A percentile compares a stretch with the other conserved stretches of the same genome.
phyloP scores from a whole-genome alignment of 768 basidiomycete genomes.

The Leccinellum rugosiceps region DNA sequence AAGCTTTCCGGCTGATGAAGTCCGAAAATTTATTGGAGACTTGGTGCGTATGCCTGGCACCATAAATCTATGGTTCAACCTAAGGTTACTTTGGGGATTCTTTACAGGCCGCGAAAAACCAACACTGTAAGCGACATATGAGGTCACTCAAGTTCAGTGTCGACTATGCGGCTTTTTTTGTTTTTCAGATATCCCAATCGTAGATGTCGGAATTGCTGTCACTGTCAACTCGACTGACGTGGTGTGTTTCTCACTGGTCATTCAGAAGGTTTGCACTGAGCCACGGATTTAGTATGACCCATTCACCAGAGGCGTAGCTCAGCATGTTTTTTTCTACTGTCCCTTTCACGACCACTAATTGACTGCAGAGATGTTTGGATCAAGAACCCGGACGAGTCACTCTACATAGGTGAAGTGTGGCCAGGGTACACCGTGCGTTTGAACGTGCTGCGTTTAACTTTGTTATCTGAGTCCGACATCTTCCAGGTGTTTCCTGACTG shows the following conservation, averaged over 20 bases:
- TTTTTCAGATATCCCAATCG: slow-evolving; percentile 58
- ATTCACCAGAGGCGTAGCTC: slow-evolving; percentile 58
- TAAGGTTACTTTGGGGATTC: background rate
- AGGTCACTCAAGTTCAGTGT: background rate
- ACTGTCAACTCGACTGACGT: slow-evolving; percentile 57
- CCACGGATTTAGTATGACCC: slow-evolving; percentile 52
- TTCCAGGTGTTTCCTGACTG: slow-evolving; percentile 55
- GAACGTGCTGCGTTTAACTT: background rate
- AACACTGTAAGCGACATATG: slow-evolving; percentile 17
- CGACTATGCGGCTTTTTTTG: background rate
- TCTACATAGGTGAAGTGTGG: slow-evolving; percentile 75
- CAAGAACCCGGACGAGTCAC: slow-evolving; percentile 66
- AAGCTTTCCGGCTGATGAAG: slow-evolving; percentile 52
- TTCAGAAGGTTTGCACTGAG: background rate
- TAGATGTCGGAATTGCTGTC: slow-evolving; percentile 59
- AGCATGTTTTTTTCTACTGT: slow-evolving; percentile 33
- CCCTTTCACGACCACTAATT: background rate
- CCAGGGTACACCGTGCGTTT: slow-evolving; percentile 66
- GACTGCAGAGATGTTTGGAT: slow-evolving; percentile 58
- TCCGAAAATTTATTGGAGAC: slow-evolving; percentile 48
- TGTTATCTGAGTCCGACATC: background rate
- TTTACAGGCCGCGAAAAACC: slow-evolving; percentile 17
- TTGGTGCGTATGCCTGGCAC: slow-evolving; percentile 40
- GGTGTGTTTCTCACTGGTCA: slow-evolving; percentile 36
- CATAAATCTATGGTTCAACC: background rate